Conservation (phyloP, 2,329 filamentous ascomycete genomes). For the Fusarium nelsonii region DNA sequence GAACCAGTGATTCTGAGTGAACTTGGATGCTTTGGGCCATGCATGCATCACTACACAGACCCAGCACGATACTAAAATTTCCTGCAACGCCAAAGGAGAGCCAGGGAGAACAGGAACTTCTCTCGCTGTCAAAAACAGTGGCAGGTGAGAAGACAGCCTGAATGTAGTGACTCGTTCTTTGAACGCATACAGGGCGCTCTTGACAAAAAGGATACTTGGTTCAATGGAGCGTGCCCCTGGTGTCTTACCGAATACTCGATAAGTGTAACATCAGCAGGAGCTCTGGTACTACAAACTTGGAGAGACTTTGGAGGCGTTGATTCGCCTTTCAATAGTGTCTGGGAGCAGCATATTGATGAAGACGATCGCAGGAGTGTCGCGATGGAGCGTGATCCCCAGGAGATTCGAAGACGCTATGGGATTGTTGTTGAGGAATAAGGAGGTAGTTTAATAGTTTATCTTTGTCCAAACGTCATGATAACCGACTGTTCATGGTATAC, state of each 20-base stretch:
- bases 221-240: not conserved
- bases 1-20: not conserved
- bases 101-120: no score
- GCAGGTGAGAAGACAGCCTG: not conserved
- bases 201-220: no score
- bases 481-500: no score
- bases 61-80: not conserved
- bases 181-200: not conserved
- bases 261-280: not conserved
- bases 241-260: conserved; percentile 20
- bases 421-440: no score
- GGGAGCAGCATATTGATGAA: not conserved
- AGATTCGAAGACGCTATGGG: conserved; percentile 2
- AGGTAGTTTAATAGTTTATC: not conserved
- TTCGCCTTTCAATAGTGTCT: not conserved
- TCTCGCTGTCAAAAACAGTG: not conserved
- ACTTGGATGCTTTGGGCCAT: not conserved
- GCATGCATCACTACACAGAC: not conserved
- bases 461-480: not conserved
- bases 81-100: not conserved
- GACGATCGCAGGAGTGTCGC: not conserved
- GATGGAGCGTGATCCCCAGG: not conserved
- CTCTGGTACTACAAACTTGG: not conserved
- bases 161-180: not conserved
- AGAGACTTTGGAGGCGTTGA: conserved; percentile 4